These are phyloP conservation scores for Rhizomucor miehei DNA, from an alignment of 371 early-diverging fungal species.

Conservation along the genomic window DNA sequence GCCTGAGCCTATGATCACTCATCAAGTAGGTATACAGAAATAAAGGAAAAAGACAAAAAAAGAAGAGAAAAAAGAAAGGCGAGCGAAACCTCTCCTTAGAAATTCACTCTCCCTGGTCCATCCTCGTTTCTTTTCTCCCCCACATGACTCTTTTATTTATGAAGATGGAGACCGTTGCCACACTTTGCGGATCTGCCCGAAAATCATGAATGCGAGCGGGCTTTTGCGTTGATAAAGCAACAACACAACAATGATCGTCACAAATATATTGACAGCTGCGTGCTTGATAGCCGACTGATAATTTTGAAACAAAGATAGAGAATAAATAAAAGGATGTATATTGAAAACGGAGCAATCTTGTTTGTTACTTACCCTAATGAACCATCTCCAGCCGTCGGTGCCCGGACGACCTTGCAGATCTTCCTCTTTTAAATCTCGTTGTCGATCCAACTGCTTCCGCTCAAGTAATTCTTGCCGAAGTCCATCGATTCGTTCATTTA, in stretches of 20 bases:
- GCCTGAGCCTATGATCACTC: constrained; percentile 12
- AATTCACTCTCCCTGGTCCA: not conserved
- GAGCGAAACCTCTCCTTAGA: not conserved
- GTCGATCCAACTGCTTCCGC: not conserved
- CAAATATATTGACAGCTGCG: constrained; percentile 35
- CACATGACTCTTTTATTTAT: not conserved
- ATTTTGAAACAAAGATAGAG: too few relatives aligned
- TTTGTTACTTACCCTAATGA: constrained; percentile 30
- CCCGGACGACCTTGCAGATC: not conserved
- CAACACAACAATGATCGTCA: constrained; percentile 27
- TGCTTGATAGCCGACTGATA: constrained; percentile 43
- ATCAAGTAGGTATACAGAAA: constrained; percentile 5
- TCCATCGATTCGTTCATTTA: constrained; percentile 46
- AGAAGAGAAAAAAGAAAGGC: constrained; percentile 9
- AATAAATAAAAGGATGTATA: too few relatives aligned
- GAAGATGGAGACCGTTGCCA: not conserved
- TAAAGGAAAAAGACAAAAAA: not conserved
- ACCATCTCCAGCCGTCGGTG: constrained; percentile 31
- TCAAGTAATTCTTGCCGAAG: constrained; percentile 31
- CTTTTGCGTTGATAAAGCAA: constrained; percentile 31
- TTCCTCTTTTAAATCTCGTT: constrained; percentile 3
- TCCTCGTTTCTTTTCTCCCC: not conserved
- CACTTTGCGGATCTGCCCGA: constrained; percentile 18
- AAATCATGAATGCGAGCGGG: constrained; percentile 33
- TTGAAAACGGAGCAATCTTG: not conserved